Base-by-base conservation (phyloP, 1,284 basidiomycete genomes). In the Cutaneotrichosporon mucoides region DNA sequence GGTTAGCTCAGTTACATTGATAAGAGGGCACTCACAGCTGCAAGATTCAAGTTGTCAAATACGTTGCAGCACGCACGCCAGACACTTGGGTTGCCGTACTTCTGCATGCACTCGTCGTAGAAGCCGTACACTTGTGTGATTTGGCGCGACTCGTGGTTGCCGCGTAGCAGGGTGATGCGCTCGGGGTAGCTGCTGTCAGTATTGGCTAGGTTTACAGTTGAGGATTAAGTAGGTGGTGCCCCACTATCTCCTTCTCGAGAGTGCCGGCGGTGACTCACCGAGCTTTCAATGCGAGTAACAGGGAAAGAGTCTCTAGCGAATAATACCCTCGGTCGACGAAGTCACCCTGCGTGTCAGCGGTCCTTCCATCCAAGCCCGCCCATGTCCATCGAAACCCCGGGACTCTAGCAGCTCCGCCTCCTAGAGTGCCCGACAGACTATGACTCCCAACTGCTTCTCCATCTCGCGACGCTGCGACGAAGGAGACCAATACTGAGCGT, bases 101-200 rank as follows among this genome's bases (percentile, higher is more conserved):
- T 97, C 77, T 92, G 89, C 78, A 94, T 92, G 71, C 93, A 96
- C 78, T 97, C 93, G 73, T 96, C 93, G 73, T 97, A 98, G 78
- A 98, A 98, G 12, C 94, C 94, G 66, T 98, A 98, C 2, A 97
- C 94, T 72, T 98, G 94, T 1, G 95, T 98, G 69, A 98, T 97
- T 75, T 97, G 94, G 66, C 95, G 82, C 69, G 88, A 90, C 77
- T 97, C 95, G 73, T 98, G 95, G 77, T 98, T 98, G 48, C 94
- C 94, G 61, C 94, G 83, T 10, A 98, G 81, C 4, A 98, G 80
- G 0, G 92, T 96, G 59, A 98, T 88, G 67, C 87, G 86, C 76
- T 96, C 91, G 6, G 94, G 94, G 79, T 94, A 95, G 73, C 90
- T 60, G 55, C 6, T 10, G 9, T 38, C 41, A 53, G 38, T 37